phyloP scores from a whole-genome alignment of 257 asterid species.

The Gentiana straminea region DNA sequence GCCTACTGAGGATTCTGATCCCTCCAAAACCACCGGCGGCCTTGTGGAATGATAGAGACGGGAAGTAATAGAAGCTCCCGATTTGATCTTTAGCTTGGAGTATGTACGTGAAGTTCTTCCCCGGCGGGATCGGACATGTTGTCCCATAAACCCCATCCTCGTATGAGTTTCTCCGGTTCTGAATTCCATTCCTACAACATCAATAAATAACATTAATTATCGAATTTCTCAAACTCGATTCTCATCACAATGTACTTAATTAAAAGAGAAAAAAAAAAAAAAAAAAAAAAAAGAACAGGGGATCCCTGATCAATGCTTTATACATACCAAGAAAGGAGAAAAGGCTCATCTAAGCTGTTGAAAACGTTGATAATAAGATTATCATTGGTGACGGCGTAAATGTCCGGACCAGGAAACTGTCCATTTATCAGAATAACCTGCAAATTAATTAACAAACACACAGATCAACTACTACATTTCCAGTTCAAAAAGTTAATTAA shows the following conservation, averaged over 20 bases:
- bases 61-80: slow-evolving; percentile 85
- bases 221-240: no score
- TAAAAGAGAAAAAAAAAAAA: no score
- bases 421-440: slow-evolving; percentile 93
- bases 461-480: not conserved
- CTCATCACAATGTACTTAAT: no score
- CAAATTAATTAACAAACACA: not conserved
- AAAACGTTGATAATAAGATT: slow-evolving; percentile 65
- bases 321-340: slow-evolving; percentile 81
- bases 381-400: slow-evolving; percentile 74
- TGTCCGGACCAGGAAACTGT: slow-evolving; percentile 95
- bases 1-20: slow-evolving; percentile 75
- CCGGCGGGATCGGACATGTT: slow-evolving; percentile 94
- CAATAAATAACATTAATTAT: not conserved
- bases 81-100: slow-evolving; percentile 96
- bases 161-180: slow-evolving; percentile 76
- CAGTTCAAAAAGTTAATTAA: no score
- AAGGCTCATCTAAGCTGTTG: slow-evolving; percentile 83
- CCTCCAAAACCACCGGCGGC: slow-evolving; percentile 96
- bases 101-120: slow-evolving; percentile 70
- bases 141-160: slow-evolving; percentile 92
- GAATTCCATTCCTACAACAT: slow-evolving; percentile 66
- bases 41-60: slow-evolving; percentile 82
- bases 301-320: not conserved
- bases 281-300: not conserved